A percentile compares a stretch with the other conserved stretches of the same genome.
Conservation (phyloP, 73 alveolate genomes). For the Tetrahymena elliotti region DNA sequence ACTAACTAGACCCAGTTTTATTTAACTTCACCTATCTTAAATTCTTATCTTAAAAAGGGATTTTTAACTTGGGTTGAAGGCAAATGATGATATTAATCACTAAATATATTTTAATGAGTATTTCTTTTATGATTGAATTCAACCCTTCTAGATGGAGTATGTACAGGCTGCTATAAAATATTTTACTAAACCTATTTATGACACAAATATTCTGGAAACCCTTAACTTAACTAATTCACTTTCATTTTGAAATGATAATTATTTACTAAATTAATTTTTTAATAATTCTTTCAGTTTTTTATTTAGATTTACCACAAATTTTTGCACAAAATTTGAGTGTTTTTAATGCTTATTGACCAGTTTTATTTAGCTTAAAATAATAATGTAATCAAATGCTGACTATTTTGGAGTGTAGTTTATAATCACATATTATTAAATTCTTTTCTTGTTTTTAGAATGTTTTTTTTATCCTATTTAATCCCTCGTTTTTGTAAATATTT, state of each 20-base stretch:
- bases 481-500: no score
- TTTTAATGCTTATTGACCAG: neutral
- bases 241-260: neutral
- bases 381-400: neutral
- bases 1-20: neutral
- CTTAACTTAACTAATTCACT: neutral
- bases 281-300: neutral
- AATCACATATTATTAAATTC: no score
- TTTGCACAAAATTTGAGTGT: neutral
- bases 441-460: neutral
- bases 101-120: neutral
- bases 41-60: neutral
- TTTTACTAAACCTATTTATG: neutral
- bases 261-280: neutral
- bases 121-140: neutral
- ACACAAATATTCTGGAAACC: neutral
- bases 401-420: neutral
- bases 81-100: neutral
- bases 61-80: neutral
- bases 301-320: neutral
- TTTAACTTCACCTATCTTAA: neutral
- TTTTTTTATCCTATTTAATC: no score
- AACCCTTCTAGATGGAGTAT: neutral
- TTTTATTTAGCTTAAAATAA: no score
- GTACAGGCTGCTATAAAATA: neutral